Evolutionary conservation across 768 basidiomycete species (phyloP).

Genomic region (Collybia sordida): DNA sequence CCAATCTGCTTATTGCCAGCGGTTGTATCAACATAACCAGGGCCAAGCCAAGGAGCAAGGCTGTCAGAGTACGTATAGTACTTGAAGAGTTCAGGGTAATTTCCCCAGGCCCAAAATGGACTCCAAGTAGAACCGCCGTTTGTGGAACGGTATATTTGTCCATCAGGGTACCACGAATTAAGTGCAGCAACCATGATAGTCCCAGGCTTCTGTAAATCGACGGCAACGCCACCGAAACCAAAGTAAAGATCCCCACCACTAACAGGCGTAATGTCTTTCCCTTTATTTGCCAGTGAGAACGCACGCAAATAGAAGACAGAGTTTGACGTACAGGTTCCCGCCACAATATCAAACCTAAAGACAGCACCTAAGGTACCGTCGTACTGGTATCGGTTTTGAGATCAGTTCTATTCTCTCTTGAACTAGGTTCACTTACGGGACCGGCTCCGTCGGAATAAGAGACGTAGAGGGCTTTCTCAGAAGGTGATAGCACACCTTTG

Average conservation of each 20-base stretch:
- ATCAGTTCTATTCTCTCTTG: slow-evolving; percentile 1
- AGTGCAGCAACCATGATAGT: slow-evolving; percentile 70
- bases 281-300: slow-evolving; percentile 15
- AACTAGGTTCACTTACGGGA: slow-evolving; percentile 33
- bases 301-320: neutral
- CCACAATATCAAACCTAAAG: slow-evolving; percentile 51
- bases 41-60: slow-evolving; percentile 61
- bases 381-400: slow-evolving; percentile 29
- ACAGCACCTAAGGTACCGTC: slow-evolving; percentile 55
- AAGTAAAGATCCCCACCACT: slow-evolving; percentile 58
- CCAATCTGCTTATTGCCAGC: slow-evolving; percentile 53
- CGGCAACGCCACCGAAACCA: slow-evolving; percentile 61
- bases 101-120: slow-evolving; percentile 54
- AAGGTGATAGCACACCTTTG: slow-evolving; percentile 62
- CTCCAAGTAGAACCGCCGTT: slow-evolving; percentile 61
- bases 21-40: slow-evolving; percentile 42
- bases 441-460: slow-evolving; percentile 65
- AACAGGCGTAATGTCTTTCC: slow-evolving; percentile 65
- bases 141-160: slow-evolving; percentile 61
- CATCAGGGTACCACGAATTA: slow-evolving; percentile 67
- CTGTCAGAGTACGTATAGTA: slow-evolving; percentile 56
- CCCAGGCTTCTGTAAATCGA: slow-evolving; percentile 60
- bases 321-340: slow-evolving; percentile 37
- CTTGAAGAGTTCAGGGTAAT: slow-evolving; percentile 45
- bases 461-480: slow-evolving; percentile 57